phyloP scores from a whole-genome alignment of 2,329 filamentous ascomycete genomes.

The Fusarium sarcochroum region DNA sequence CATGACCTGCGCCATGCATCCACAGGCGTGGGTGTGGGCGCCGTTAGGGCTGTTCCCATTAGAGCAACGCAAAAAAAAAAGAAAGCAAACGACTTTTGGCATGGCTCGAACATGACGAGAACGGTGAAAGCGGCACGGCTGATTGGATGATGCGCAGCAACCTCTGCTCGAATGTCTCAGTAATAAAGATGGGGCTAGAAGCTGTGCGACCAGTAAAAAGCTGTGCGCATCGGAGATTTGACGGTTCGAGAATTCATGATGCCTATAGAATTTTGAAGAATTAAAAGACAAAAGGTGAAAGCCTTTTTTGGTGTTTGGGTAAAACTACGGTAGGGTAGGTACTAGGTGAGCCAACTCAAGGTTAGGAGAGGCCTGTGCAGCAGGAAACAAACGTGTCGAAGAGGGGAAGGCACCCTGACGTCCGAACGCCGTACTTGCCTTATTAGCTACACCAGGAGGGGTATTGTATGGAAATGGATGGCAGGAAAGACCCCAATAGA shows the following conservation, averaged over 20 bases:
- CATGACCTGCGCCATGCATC: conserved; percentile 44
- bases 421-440: conserved; percentile 31
- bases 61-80: conserved; percentile 35
- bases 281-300: conserved; percentile 15
- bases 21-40: conserved; percentile 44
- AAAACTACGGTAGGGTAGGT: background rate
- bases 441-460: conserved; percentile 29
- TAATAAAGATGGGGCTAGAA: conserved; percentile 30
- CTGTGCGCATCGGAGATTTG: conserved; percentile 17
- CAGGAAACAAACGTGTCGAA: conserved; percentile 28
- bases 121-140: conserved; percentile 47
- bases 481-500: conserved; percentile 35
- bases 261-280: conserved; percentile 19
- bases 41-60: conserved; percentile 47
- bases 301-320: conserved; percentile 4
- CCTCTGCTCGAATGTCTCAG: conserved; percentile 23
- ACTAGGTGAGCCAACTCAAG: background rate
- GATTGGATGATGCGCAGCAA: conserved; percentile 41
- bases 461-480: conserved; percentile 31
- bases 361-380: conserved; percentile 22
- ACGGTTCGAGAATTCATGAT: conserved; percentile 2
- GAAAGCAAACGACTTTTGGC: conserved; percentile 26
- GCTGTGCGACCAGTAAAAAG: conserved; percentile 13
- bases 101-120: conserved; percentile 32
- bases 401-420: conserved; percentile 35